These are phyloP conservation scores for Botrytis elliptica DNA, from an alignment of 2,329 filamentous ascomycete genomes.

Conservation along the genomic window DNA sequence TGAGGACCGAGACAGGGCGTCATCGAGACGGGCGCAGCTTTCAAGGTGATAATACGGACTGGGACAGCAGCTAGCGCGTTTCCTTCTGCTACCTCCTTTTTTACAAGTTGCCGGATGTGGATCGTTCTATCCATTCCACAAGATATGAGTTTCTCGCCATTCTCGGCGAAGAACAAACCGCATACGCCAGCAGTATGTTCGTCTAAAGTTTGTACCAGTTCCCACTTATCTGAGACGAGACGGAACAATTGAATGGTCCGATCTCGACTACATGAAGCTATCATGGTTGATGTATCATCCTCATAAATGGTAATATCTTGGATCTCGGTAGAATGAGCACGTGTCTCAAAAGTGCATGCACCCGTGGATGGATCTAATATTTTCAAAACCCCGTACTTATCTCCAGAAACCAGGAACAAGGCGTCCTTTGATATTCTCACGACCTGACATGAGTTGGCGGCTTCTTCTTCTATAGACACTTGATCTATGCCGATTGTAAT, in stretches of 20 bases:
- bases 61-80: slow-evolving; percentile 74
- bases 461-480: slow-evolving; percentile 49
- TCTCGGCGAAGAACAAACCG: slow-evolving; percentile 71
- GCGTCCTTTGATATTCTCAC: slow-evolving; percentile 60
- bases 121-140: slow-evolving; percentile 86
- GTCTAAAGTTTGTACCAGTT: slow-evolving; percentile 84
- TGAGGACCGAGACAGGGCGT: slow-evolving; percentile 60
- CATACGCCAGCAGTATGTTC: slow-evolving; percentile 88
- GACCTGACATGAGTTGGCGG: slow-evolving; percentile 58
- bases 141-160: slow-evolving; percentile 69
- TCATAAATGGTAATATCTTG: slow-evolving; percentile 76
- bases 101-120: slow-evolving; percentile 75
- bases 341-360: slow-evolving; percentile 65
- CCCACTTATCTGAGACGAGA: slow-evolving; percentile 56
- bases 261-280: slow-evolving; percentile 84
- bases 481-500: slow-evolving; percentile 71
- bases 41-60: slow-evolving; percentile 74
- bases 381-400: slow-evolving; percentile 79
- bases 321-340: slow-evolving; percentile 84
- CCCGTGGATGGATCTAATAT: slow-evolving; percentile 63
- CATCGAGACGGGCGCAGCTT: slow-evolving; percentile 86
- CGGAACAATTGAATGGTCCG: slow-evolving; percentile 90
- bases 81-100: slow-evolving; percentile 59
- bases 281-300: slow-evolving; percentile 57
- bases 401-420: slow-evolving; percentile 73